Base-by-base conservation (phyloP, 2,329 filamentous ascomycete species). In the Rhynchosporium agropyri region DNA sequence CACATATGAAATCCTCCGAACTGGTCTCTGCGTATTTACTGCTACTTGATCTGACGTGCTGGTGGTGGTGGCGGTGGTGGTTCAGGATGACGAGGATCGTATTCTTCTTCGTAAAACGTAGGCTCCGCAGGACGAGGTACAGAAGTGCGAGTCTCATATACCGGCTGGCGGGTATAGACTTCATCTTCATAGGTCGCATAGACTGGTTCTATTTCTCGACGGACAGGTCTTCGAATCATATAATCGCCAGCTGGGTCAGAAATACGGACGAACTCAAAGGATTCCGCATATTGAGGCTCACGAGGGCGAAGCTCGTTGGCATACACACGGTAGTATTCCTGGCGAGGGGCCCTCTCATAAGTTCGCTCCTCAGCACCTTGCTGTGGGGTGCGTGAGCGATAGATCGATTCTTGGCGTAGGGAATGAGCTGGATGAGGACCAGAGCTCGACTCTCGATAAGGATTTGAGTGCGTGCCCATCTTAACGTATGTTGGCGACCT, bases 261-360 rank as follows among this genome's bases (percentile, higher is more conserved):
- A 7, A 81, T 77, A 45, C 79, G 77, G 40, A 84, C 75, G 10
- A 81, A 73, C 68, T 84, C 81, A 4, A 76, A 71, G 54, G 77
- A 67, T 53, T 77, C 77, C 5, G 69, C 62, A 64, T 74, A 72
- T 58, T 70, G 70, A 50, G 72, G 70, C 4, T 69, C 65, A 46
- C 74, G 73, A n/a, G 67, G 65, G 31, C 65, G 70, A 51, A 68
- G 70, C 28, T 73, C 72, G 50, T 76, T 73, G 36, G 69, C 70
- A 60, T 75, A 76, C 20, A 71, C 69, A 6, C 71, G 72, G 53
- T 75, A 75, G 54, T 77, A 76, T 20, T 76, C 76, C 50, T 73
- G 74, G 13, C 67, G 70, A 59, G 69, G 70, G 15, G 69, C 70
- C 57, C 69, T 69, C 38, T 74, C 71, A 57, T 75, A 76, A 4